Evolutionary conservation across 805 yeast species (phyloP).

Genomic region (Wickerhamomyces chaumierensis): DNA sequence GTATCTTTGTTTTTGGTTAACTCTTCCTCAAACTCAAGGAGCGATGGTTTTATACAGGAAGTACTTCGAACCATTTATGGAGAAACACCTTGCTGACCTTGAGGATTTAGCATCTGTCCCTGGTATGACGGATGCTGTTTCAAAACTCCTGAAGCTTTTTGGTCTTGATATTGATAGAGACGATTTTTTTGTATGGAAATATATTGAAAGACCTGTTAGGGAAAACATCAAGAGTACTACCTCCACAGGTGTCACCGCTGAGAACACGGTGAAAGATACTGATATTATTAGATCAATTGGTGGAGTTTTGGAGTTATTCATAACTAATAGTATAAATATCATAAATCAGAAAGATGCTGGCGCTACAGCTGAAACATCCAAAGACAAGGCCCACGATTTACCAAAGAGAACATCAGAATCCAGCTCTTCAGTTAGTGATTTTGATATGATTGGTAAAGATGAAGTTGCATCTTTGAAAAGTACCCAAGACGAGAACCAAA

Average conservation of each 20-base stretch:
- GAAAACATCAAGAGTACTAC: background rate
- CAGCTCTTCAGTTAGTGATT: constrained; percentile 19
- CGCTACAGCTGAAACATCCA: background rate
- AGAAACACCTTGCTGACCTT: constrained; percentile 22
- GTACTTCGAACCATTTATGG: constrained; percentile 28
- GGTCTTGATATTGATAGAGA: background rate
- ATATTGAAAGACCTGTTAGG: constrained; percentile 1
- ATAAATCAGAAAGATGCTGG: background rate
- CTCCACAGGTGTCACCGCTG: background rate
- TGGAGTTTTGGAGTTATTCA: background rate
- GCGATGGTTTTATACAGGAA: constrained; percentile 28
- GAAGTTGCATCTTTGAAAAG: constrained; percentile 10
- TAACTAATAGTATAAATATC: background rate
- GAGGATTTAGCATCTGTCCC: constrained; percentile 14
- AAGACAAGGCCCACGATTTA: background rate
- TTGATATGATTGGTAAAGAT: constrained; percentile 32
- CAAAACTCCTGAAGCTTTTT: background rate
- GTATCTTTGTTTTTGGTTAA: constrained; percentile 47
- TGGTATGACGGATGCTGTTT: constrained; percentile 2
- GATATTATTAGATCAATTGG: background rate
- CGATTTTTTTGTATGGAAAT: background rate
- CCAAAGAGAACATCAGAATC: background rate
- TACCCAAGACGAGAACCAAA: background rate
- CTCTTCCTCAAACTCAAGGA: constrained; percentile 39
- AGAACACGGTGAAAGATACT: background rate